Evolutionary conservation across 768 basidiomycete species (phyloP).

Genomic region (Mycena alexandri): DNA sequence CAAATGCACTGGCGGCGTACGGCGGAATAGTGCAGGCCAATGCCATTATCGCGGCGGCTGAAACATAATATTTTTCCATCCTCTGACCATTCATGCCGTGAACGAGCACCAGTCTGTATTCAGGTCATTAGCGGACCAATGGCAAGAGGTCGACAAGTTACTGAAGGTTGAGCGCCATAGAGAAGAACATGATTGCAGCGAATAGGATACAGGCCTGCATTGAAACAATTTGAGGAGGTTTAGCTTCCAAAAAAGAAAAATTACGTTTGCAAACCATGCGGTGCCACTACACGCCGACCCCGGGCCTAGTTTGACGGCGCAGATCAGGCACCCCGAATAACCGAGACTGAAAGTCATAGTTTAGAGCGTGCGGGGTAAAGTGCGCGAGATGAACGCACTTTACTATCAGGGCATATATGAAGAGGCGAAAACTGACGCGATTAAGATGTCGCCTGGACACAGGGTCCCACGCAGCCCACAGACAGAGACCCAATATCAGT

Average conservation of each 20-base stretch:
- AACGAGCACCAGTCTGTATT: slow-evolving; percentile 24
- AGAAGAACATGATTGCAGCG: slow-evolving; percentile 4
- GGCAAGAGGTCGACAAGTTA: not conserved
- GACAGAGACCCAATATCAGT: not conserved
- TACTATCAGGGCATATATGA: not conserved
- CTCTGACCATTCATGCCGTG: slow-evolving; percentile 19
- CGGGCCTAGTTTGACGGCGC: not conserved
- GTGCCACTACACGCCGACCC: slow-evolving; percentile 13
- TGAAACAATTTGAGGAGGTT: not conserved
- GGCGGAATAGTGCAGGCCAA: slow-evolving; percentile 11
- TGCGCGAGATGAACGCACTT: not conserved
- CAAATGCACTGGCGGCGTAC: slow-evolving; percentile 22
- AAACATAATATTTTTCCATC: slow-evolving; percentile 32
- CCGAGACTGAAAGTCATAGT: not conserved
- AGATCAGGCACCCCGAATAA: slow-evolving; percentile 2
- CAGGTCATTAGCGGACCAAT: too few species aligned
- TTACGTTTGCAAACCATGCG: slow-evolving; percentile 9
- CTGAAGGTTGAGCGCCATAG: not conserved
- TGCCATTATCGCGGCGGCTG: not conserved
- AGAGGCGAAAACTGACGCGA: slow-evolving; percentile 24
- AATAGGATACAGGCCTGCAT: not conserved
- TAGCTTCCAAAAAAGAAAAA: not conserved
- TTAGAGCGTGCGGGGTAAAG: not conserved
- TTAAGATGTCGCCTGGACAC: slow-evolving; percentile 13
- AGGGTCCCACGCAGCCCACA: slow-evolving; percentile 11